Evolutionary conservation across 176 grass and related monocot genomes (phyloP).

Genomic region (Oryza brachyantha): DNA sequence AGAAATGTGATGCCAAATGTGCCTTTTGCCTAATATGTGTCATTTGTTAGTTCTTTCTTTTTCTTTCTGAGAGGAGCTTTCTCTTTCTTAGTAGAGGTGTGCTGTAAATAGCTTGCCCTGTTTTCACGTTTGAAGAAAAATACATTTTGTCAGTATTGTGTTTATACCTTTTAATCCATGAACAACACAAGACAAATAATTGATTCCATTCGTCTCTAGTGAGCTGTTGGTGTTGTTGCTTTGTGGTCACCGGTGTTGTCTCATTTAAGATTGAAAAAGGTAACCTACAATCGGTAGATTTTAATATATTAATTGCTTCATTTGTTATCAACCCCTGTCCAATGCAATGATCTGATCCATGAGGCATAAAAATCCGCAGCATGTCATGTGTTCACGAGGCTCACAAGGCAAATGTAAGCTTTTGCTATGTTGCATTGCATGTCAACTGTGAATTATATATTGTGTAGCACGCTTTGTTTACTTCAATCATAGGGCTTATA

Average conservation of each 20-base stretch:
- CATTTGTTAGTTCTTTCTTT: slow-evolving; percentile 22
- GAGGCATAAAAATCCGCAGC: slow-evolving; percentile 22
- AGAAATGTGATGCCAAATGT: slow-evolving; percentile 43
- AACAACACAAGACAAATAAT: background rate
- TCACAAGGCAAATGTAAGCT: slow-evolving; percentile 21
- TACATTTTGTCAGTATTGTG: slow-evolving; percentile 8
- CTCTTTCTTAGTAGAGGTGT: slow-evolving; percentile 12
- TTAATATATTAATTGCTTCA: background rate
- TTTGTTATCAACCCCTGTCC: slow-evolving; percentile 9
- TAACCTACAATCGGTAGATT: background rate
- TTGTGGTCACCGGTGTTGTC: slow-evolving; percentile 9
- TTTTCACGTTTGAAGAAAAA: slow-evolving; percentile 17
- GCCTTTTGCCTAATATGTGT: slow-evolving; percentile 16
- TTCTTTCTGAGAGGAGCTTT: background rate
- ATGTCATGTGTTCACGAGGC: slow-evolving; percentile 27
- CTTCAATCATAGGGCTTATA: background rate
- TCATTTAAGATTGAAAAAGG: slow-evolving; percentile 8
- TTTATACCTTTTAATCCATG: background rate
- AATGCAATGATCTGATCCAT: slow-evolving; percentile 42
- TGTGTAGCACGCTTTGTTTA: slow-evolving; percentile 15
- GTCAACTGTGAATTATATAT: slow-evolving; percentile 25
- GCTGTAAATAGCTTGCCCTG: slow-evolving; percentile 20
- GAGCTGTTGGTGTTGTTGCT: background rate
- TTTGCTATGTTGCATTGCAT: slow-evolving; percentile 27
- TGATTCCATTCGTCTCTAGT: slow-evolving; percentile 10